These are phyloP conservation scores for Styphnolobium japonicum DNA, from an alignment of 306 rosid species.

Conservation along the genomic window DNA sequence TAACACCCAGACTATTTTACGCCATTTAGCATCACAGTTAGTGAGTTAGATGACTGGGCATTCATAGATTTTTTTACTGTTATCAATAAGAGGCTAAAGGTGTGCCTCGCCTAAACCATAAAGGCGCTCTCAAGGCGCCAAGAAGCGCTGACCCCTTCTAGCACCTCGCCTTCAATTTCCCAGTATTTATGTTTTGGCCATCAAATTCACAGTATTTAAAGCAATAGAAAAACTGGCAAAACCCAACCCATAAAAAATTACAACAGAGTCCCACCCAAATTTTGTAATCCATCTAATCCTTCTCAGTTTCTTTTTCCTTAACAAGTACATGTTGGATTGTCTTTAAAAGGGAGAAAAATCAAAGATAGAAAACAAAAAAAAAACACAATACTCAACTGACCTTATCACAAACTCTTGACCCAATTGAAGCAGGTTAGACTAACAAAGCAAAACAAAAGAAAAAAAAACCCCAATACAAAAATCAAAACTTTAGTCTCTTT, in stretches of 20 bases:
- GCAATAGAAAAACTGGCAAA: background rate
- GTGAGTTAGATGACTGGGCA: too few species aligned
- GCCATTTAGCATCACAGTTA: too few species aligned
- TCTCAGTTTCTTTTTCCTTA: background rate
- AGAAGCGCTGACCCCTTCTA: too few species aligned
- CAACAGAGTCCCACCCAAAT: background rate
- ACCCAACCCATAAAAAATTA: background rate
- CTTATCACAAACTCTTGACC: background rate
- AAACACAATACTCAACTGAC: background rate
- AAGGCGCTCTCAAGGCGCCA: too few species aligned
- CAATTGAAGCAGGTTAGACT: background rate
- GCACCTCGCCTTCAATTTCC: constrained; percentile 1
- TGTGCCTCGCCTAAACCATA: too few species aligned
- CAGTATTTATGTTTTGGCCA: too few species aligned
- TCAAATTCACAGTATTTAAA: background rate
- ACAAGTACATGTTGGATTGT: background rate
- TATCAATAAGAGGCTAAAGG: too few species aligned
- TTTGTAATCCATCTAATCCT: background rate
- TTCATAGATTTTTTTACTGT: too few species aligned
- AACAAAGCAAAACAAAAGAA: background rate
- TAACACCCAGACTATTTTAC: too few species aligned
- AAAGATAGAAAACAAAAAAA: background rate
- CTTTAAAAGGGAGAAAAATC: background rate
- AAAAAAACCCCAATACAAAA: background rate
- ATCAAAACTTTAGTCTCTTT: background rate